Evolutionary conservation across 345 rosid genomes (phyloP), one percentile per base, ranked within the genome.

Genomic region (Cardamine occulta): DNA sequence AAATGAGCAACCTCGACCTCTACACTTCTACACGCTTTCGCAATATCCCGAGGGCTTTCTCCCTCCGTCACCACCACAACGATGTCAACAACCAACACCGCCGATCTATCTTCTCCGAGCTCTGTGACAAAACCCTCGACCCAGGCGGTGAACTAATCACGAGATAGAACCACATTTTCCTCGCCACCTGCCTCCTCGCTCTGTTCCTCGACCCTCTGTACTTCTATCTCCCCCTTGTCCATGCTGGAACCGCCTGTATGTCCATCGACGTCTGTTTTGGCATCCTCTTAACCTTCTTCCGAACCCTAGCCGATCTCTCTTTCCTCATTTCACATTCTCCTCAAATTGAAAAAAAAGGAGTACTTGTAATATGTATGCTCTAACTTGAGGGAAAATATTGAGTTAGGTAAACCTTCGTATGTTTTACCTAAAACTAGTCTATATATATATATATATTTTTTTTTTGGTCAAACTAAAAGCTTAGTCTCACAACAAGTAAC

Each of bases 131-230:
- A 64, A 74, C 81, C 55, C 91, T 84, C 11, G 93, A 90, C 34
- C 98, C 97, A 2, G 85, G 91, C 3, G 82, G 90, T 81, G 85
- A 76, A 8, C 66, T 89, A 45, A 83, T 90, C 60, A 78, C 66
- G 35, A 76, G 66, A 83, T 93, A 95, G 95, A 85, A 88, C 84
- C 88, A 84, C 70, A 82, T 93, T 23, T 88, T 93, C 83, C 89
- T 93, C 14, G 52, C 86, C 35, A 72, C 89, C 2, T 86, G 87
- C 74, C 83, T 88, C 39, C 66, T 93, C 44, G 96, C 96, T 28
- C 80, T 88, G 48, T 93, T 90, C 74, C 82, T 93, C 58, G 96
- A 93, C 79, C 98, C 96, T 73, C 88, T 93, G 59, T 93, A 88
- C 70, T 89, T 93, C 79, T 93, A 80, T 89, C 85, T 90, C 60